Evolutionary conservation across 176 grass and related monocot genomes (phyloP).

Genomic region (Phragmites australis): DNA sequence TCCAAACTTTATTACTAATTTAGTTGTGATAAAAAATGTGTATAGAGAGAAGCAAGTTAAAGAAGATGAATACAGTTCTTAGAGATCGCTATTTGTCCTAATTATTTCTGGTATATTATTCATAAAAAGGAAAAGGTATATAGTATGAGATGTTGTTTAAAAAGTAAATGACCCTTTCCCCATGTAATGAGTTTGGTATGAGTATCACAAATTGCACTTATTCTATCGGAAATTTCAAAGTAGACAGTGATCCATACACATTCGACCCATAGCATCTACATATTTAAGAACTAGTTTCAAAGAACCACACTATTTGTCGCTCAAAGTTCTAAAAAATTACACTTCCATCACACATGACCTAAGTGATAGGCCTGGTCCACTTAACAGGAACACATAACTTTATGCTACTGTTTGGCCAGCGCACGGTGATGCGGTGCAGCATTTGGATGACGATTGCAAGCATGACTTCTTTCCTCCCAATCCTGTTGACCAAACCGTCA

Average conservation of each 20-base stretch:
- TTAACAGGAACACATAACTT: background rate
- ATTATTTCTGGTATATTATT: background rate
- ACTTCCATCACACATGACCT: background rate
- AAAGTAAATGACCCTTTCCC: background rate
- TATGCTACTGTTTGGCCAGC: background rate
- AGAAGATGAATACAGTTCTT: background rate
- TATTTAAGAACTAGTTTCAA: background rate
- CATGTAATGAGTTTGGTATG: background rate
- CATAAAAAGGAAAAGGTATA: background rate
- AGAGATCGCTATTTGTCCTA: background rate
- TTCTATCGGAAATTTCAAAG: background rate
- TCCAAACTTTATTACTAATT: background rate
- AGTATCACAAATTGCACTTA: background rate
- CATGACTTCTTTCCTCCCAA: background rate
- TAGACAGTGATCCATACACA: too few relatives aligned
- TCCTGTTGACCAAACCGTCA: background rate
- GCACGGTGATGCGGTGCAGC: background rate
- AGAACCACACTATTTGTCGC: background rate
- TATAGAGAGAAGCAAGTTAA: background rate
- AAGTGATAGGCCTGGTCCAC: background rate
- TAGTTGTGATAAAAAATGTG: background rate
- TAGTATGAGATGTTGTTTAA: constrained; percentile 6
- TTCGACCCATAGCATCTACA: too few relatives aligned
- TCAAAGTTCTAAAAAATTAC: background rate
- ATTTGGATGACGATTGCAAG: background rate